A percentile compares a stretch with the other conserved stretches of the same genome.
phyloP scores from a whole-genome alignment of 805 yeast species.

The Starmera pachycereana region DNA sequence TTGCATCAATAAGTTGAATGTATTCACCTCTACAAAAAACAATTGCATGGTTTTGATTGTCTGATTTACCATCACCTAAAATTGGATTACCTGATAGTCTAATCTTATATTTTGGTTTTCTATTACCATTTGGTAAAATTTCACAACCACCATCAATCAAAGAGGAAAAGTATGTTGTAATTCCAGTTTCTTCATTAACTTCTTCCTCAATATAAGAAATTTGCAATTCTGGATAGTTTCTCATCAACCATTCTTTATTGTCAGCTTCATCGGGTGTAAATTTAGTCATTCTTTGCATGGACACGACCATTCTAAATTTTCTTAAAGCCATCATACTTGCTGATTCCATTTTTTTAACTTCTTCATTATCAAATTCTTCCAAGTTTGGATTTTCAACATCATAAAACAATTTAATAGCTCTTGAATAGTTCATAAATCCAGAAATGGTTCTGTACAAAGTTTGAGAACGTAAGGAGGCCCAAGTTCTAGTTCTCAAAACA shows the following conservation, averaged over 20 bases:
- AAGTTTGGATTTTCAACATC: slow-evolving; percentile 42
- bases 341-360: slow-evolving; percentile 28
- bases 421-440: slow-evolving; percentile 63
- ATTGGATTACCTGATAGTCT: slow-evolving; percentile 72
- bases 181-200: slow-evolving; percentile 23
- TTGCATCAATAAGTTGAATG: slow-evolving; percentile 72
- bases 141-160: slow-evolving; percentile 66
- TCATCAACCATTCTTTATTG: slow-evolving; percentile 44
- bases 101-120: slow-evolving; percentile 54
- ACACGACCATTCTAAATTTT: slow-evolving; percentile 54
- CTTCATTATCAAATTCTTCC: slow-evolving; percentile 21
- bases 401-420: slow-evolving; percentile 57
- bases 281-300: slow-evolving; percentile 50
- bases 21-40: slow-evolving; percentile 75
- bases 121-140: slow-evolving; percentile 43
- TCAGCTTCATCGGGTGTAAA: slow-evolving; percentile 49
- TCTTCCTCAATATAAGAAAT: slow-evolving; percentile 52
- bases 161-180: slow-evolving; percentile 44
- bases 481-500: slow-evolving; percentile 54
- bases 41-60: slow-evolving; percentile 70
- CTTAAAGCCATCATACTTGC: slow-evolving; percentile 48
- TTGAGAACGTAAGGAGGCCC: slow-evolving; percentile 71
- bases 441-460: slow-evolving; percentile 64
- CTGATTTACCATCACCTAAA: slow-evolving; percentile 78
- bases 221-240: slow-evolving; percentile 61